Evolutionary conservation across 1,139 yeast species (phyloP).

Genomic region (Yamadazyma epiphylla): DNA sequence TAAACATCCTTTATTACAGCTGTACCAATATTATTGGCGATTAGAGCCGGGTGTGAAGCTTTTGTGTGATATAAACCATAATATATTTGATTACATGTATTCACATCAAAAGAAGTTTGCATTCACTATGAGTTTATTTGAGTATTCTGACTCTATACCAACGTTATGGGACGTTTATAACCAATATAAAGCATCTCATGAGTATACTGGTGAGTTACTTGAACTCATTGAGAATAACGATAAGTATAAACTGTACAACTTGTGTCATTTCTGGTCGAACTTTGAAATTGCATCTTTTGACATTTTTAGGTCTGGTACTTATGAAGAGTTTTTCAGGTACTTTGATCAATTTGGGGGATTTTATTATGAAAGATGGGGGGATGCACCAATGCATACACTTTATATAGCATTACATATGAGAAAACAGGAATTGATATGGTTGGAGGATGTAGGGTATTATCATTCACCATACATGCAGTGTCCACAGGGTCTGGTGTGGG

Average conservation of each 20-base stretch:
- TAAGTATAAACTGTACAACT: constrained; percentile 21
- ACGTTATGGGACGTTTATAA: constrained; percentile 25
- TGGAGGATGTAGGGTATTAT: constrained; percentile 29
- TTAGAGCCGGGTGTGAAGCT: constrained; percentile 29
- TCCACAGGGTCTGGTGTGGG: too few species aligned
- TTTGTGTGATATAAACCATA: constrained; percentile 27
- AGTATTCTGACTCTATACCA: constrained; percentile 31
- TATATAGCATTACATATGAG: constrained; percentile 22
- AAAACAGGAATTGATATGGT: constrained; percentile 26
- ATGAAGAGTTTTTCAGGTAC: constrained; percentile 21
- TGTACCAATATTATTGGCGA: constrained; percentile 34
- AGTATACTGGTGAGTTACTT: constrained; percentile 7
- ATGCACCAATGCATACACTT: constrained; percentile 36
- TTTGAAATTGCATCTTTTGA: constrained; percentile 33
- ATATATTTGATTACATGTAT: constrained; percentile 25
- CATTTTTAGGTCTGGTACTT: constrained; percentile 19
- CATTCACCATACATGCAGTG: constrained; percentile 36
- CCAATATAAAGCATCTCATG: constrained; percentile 7
- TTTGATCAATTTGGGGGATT: constrained; percentile 33
- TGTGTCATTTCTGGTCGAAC: constrained; percentile 40
- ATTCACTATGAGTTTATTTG: constrained; percentile 27
- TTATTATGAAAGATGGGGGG: constrained; percentile 42
- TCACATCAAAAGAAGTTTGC: constrained; percentile 20
- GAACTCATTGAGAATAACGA: constrained; percentile 17
- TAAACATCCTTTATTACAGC: constrained; percentile 24